phyloP scores from a whole-genome alignment of 345 rosid species.

The Passiflora organensis region DNA sequence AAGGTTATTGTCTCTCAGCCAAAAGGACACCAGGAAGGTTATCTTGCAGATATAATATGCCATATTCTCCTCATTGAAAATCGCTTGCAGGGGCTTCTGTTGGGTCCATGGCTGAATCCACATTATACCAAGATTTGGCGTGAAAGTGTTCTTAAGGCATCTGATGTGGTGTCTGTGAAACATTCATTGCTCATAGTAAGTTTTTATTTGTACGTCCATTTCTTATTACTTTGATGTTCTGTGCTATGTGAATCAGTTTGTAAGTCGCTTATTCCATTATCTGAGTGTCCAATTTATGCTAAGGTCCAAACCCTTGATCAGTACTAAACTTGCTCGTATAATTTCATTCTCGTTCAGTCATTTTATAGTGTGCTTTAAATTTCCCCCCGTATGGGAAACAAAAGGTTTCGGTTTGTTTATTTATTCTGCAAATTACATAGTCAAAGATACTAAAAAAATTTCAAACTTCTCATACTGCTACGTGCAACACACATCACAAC shows the following conservation, averaged over 20 bases:
- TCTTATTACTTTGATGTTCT: background rate
- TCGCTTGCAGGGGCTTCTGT: conserved; percentile 72
- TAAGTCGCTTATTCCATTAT: no score
- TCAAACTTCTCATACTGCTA: no score
- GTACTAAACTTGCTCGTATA: background rate
- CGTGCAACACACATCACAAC: no score
- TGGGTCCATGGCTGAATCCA: conserved; percentile 88
- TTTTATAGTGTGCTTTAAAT: no score
- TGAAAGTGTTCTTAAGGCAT: conserved; percentile 46
- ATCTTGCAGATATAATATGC: conserved; percentile 44
- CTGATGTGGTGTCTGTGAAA: conserved; percentile 51
- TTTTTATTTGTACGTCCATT: background rate
- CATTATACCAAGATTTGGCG: conserved; percentile 61
- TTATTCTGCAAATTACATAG: no score
- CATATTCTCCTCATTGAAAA: conserved; percentile 63
- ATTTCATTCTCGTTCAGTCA: background rate
- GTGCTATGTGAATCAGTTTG: background rate
- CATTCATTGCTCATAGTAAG: conserved; percentile 59
- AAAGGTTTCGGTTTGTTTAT: no score
- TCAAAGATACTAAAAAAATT: no score
- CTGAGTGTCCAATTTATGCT: no score
- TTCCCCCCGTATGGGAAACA: no score
- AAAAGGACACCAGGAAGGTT: conserved; percentile 37
- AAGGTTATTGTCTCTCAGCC: conserved; percentile 38
- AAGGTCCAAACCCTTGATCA: no score